phyloP scores from a whole-genome alignment of 176 grass and related monocot genomes.

The Eleusine coracana region DNA sequence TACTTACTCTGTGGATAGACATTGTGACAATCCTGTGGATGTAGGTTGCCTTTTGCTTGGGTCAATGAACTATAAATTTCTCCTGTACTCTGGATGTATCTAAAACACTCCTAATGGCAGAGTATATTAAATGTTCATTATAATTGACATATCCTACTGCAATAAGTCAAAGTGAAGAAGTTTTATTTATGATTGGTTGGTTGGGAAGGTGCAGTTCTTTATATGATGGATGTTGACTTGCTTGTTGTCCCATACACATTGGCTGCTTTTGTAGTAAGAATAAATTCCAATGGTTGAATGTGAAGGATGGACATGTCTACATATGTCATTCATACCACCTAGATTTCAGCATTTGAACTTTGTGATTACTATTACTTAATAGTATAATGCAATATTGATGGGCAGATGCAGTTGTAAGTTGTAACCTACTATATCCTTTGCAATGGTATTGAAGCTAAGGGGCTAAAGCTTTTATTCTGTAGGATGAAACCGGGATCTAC shows the following conservation, averaged over 20 bases:
- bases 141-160: slow-evolving; percentile 46
- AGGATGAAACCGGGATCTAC: slow-evolving; percentile 99
- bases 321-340: slow-evolving; percentile 37
- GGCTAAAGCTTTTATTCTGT: slow-evolving; percentile 33
- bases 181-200: slow-evolving; percentile 47
- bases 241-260: slow-evolving; percentile 25
- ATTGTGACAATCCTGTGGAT: slow-evolving; percentile 29
- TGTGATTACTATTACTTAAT: slow-evolving; percentile 1
- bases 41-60: slow-evolving; percentile 24
- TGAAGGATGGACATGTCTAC: slow-evolving; percentile 28
- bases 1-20: slow-evolving; percentile 28
- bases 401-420: neutral
- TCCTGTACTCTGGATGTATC: slow-evolving; percentile 36
- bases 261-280: slow-evolving; percentile 35
- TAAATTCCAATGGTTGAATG: slow-evolving; percentile 33
- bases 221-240: slow-evolving; percentile 60
- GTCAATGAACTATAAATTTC: slow-evolving; percentile 46
- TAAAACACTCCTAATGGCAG: slow-evolving; percentile 18
- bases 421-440: slow-evolving; percentile 16
- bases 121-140: slow-evolving; percentile 48
- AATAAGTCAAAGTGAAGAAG: slow-evolving; percentile 42
- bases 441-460: slow-evolving; percentile 17
- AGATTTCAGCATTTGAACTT: slow-evolving; percentile 27
- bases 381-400: slow-evolving; percentile 25
- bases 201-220: slow-evolving; percentile 46